Evolutionary conservation across 2,329 filamentous ascomycete genomes (phyloP).

Genomic region (Trichoderma hamatum): DNA sequence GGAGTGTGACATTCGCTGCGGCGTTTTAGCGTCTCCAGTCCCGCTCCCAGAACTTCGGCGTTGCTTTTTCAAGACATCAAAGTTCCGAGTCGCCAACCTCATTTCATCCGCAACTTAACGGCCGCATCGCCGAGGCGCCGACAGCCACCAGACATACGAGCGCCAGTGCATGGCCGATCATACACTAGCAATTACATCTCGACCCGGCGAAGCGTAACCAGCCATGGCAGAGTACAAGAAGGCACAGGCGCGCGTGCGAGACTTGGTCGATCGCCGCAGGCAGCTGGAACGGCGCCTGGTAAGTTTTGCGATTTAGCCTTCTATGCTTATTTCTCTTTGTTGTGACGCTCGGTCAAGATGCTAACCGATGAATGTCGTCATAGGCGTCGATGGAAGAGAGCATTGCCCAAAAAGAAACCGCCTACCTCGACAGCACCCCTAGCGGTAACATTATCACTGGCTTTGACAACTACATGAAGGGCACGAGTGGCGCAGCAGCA

Average conservation of each 20-base stretch:
- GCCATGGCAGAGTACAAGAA: slow-evolving; percentile 55
- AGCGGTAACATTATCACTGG: slow-evolving; percentile 95
- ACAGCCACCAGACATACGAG: neutral
- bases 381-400: slow-evolving; percentile 66
- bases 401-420: slow-evolving; percentile 80
- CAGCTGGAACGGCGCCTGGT: slow-evolving; percentile 45
- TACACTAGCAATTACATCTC: slow-evolving; percentile 34
- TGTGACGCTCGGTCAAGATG: neutral
- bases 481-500: slow-evolving; percentile 64
- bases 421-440: slow-evolving; percentile 88
- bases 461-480: slow-evolving; percentile 98
- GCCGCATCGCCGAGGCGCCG: neutral
- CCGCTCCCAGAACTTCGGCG: neutral
- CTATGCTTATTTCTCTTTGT: neutral
- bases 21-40: slow-evolving; percentile 5
- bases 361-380: neutral
- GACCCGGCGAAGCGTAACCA: slow-evolving; percentile 37
- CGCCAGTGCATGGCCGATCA: slow-evolving; percentile 41
- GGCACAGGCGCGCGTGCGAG: slow-evolving; percentile 52
- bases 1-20: neutral
- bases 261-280: slow-evolving; percentile 50
- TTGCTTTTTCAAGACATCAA: slow-evolving; percentile 10
- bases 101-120: slow-evolving; percentile 6
- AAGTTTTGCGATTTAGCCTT: slow-evolving; percentile 25
- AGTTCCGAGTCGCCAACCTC: neutral